Percentiles rank a stretch among this genome's conserved stretches.
phyloP scores from a whole-genome alignment of 169 alveolate genomes.

The Eimeria falciformis region DNA sequence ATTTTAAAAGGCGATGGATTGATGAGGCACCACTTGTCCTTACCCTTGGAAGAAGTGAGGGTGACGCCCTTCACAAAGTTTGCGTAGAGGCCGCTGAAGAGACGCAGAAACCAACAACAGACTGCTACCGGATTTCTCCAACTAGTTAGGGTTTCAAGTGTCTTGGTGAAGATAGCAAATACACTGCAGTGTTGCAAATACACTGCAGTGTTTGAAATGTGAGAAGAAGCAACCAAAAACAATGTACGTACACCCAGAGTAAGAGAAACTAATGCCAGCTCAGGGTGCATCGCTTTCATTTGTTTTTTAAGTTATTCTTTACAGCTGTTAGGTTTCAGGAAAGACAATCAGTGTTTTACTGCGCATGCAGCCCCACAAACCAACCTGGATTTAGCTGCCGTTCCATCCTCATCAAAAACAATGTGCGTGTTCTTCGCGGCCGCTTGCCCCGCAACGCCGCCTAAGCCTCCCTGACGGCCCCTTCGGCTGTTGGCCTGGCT shows the following conservation, averaged over 20 bases:
- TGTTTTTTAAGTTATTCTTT: too few relatives aligned
- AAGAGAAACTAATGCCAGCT: too few relatives aligned
- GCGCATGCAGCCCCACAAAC: too few relatives aligned
- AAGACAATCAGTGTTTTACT: background rate
- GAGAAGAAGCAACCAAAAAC: background rate
- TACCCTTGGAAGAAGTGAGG: background rate
- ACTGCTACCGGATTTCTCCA: too few relatives aligned
- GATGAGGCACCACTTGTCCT: background rate
- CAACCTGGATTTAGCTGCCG: background rate
- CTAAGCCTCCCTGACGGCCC: slow-evolving; percentile 54
- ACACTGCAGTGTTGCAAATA: background rate
- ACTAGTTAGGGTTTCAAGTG: background rate
- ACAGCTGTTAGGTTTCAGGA: background rate
- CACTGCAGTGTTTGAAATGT: background rate
- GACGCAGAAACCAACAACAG: background rate
- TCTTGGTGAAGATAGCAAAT: background rate
- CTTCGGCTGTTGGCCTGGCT: slow-evolving; percentile 25
- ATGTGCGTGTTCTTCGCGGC: background rate
- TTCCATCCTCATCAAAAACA: slow-evolving; percentile 22
- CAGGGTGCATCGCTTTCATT: too few relatives aligned
- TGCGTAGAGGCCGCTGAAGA: slow-evolving; percentile 43
- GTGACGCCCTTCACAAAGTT: slow-evolving; percentile 44
- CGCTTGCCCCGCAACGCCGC: background rate
- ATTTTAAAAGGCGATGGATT: background rate
- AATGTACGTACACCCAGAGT: background rate